phyloP scores from a whole-genome alignment of 2,329 filamentous ascomycete species.

The Macroventuria anomochaeta region DNA sequence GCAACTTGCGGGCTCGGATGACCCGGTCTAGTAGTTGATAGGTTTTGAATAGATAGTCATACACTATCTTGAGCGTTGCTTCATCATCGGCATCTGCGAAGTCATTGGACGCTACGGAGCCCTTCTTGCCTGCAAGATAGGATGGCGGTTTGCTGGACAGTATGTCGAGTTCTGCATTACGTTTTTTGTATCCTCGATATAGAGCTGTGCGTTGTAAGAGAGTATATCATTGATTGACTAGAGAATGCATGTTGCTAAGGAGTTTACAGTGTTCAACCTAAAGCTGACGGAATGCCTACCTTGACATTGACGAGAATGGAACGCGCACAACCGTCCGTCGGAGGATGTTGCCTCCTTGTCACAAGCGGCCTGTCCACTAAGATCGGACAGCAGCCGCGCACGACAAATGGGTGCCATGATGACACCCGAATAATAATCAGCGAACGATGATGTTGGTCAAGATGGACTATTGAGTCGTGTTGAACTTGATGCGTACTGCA shows the following conservation, averaged over 20 bases:
- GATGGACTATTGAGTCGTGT: background rate
- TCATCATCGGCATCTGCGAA: conserved; percentile 52
- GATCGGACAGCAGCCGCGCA: conserved; percentile 32
- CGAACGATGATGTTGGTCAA: background rate
- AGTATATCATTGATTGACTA: background rate
- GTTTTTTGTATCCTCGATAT: conserved; percentile 59
- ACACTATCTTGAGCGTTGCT: conserved; percentile 46
- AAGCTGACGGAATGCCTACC: conserved; percentile 13
- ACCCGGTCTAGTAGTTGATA: conserved; percentile 51
- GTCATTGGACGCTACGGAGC: conserved; percentile 49
- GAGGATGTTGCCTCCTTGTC: conserved; percentile 31
- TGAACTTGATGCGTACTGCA: background rate
- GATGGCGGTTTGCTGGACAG: conserved; percentile 45
- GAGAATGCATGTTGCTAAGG: background rate
- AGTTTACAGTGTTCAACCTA: background rate
- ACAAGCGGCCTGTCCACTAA: conserved; percentile 29
- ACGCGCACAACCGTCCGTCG: conserved; percentile 34
- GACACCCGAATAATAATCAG: background rate
- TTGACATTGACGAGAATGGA: conserved; percentile 36
- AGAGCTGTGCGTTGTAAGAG: conserved; percentile 32
- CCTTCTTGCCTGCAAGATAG: conserved; percentile 47
- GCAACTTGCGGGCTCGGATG: conserved; percentile 52
- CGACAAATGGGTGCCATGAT: conserved; percentile 24
- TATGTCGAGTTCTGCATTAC: conserved; percentile 54
- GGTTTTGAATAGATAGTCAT: conserved; percentile 52